Evolutionary conservation across 768 basidiomycete species (phyloP).

Genomic region (Naganishia friedmannii): DNA sequence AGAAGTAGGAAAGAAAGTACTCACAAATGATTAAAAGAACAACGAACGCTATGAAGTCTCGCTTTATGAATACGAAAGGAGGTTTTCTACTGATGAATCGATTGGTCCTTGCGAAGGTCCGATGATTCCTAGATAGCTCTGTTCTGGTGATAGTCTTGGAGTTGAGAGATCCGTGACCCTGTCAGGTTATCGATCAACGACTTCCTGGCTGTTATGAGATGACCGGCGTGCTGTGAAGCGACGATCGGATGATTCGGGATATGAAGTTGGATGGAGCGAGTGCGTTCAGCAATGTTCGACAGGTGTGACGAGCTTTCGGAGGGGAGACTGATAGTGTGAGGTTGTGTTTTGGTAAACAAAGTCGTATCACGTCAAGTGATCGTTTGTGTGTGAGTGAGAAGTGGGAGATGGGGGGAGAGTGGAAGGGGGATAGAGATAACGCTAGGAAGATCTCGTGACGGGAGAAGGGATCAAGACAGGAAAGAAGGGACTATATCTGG

Average conservation of each 20-base stretch:
- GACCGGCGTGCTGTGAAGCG: background rate
- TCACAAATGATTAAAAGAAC: background rate
- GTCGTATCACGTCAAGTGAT: slow-evolving; percentile 26
- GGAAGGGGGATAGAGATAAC: background rate
- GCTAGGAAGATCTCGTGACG: slow-evolving; percentile 18
- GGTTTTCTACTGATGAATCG: background rate
- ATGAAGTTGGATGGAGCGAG: background rate
- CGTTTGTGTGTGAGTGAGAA: background rate
- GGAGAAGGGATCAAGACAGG: too few species aligned
- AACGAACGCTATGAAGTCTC: background rate
- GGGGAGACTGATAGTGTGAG: background rate
- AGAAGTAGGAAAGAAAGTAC: background rate
- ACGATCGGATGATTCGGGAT: background rate
- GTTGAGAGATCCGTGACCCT: slow-evolving; percentile 3
- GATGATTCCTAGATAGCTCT: background rate
- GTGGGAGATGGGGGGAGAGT: background rate
- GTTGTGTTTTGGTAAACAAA: background rate
- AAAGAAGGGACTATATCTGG: background rate
- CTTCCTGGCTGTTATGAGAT: background rate
- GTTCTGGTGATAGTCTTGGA: background rate
- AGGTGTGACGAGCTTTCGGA: background rate
- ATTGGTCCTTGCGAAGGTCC: background rate
- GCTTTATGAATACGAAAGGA: background rate
- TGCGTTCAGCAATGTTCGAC: background rate
- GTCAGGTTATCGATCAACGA: background rate